Percentiles rank a stretch among this genome's conserved stretches.
Evolutionary conservation across 2,329 filamentous ascomycete genomes (phyloP).

Genomic region (Aspergillus luchuensis): DNA sequence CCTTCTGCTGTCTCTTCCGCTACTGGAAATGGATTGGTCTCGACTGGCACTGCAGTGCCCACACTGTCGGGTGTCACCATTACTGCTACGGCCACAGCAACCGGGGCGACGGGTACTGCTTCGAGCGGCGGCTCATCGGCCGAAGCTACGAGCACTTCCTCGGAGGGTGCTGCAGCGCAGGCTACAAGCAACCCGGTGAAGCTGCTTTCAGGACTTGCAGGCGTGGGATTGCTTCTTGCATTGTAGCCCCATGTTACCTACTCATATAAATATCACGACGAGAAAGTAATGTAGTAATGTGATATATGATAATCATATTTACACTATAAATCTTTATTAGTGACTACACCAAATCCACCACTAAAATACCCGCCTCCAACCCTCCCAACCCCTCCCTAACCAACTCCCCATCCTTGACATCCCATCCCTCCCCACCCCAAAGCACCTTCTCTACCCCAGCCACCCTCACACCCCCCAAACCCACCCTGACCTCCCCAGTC

Average conservation of each 20-base stretch:
- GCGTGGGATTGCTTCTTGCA: conserved; percentile 23
- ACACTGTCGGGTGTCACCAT: neutral
- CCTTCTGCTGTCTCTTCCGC: conserved; percentile 6
- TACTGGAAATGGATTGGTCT: neutral
- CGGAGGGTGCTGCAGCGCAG: conserved; percentile 16
- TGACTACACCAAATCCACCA: neutral
- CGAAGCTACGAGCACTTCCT: conserved; percentile 3
- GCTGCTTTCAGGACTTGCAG: conserved; percentile 23
- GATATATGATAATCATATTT: neutral
- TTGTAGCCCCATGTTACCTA: conserved; percentile 7
- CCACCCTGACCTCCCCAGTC: neutral
- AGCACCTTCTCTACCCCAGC: neutral
- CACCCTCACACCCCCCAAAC: neutral
- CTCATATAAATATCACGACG: neutral
- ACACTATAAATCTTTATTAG: no score
- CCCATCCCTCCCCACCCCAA: neutral
- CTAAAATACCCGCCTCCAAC: neutral
- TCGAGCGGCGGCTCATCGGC: conserved; percentile 1
- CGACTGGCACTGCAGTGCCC: neutral
- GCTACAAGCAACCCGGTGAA: conserved; percentile 19
- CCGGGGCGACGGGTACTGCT: conserved; percentile 11
- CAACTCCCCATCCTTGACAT: neutral
- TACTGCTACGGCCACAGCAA: neutral
- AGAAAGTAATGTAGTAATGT: neutral
- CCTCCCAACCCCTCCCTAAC: neutral